Conservation (phyloP, 352 stramenopile species). For the Thalassiosira oceanica region DNA sequence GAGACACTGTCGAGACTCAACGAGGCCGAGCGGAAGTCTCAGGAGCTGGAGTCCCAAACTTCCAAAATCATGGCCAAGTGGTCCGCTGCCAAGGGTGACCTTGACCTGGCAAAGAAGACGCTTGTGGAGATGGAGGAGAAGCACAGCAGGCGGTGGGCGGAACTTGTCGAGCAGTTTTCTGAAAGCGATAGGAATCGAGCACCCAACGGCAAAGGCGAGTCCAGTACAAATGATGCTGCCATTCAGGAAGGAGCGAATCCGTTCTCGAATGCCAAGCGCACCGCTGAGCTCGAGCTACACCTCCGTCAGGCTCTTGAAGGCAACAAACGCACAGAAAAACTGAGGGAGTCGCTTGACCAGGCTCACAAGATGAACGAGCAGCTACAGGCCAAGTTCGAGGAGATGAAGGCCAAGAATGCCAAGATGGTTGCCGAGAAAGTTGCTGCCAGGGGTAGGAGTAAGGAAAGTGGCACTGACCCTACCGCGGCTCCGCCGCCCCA, state of each 20-base stretch:
- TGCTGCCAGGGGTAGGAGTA: conserved; percentile 32
- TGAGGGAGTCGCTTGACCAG: conserved; percentile 55
- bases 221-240: background rate
- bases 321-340: conserved; percentile 60
- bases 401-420: conserved; percentile 67
- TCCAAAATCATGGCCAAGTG: conserved; percentile 53
- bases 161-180: conserved; percentile 53
- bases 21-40: conserved; percentile 29
- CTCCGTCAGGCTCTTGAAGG: conserved; percentile 74
- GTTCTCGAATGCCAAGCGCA: conserved; percentile 48
- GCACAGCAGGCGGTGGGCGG: conserved; percentile 62
- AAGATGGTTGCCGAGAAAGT: conserved; percentile 46
- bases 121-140: conserved; percentile 70
- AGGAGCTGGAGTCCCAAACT: conserved; percentile 42
- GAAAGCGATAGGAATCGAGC: conserved; percentile 15
- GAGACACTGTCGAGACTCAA: conserved; percentile 38
- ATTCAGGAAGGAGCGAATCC: conserved; percentile 8
- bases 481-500: too few species aligned
- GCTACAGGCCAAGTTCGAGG: conserved; percentile 63
- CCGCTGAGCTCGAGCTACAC: conserved; percentile 72
- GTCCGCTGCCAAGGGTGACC: conserved; percentile 57
- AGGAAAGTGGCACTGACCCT: too few species aligned
- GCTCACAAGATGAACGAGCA: conserved; percentile 67
- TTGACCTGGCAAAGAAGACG: conserved; percentile 57
- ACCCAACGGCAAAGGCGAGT: too few species aligned